These are phyloP conservation scores for Borealophlyctis nickersoniae DNA, from an alignment of 192 early-diverging fungal species.

Conservation along the genomic window DNA sequence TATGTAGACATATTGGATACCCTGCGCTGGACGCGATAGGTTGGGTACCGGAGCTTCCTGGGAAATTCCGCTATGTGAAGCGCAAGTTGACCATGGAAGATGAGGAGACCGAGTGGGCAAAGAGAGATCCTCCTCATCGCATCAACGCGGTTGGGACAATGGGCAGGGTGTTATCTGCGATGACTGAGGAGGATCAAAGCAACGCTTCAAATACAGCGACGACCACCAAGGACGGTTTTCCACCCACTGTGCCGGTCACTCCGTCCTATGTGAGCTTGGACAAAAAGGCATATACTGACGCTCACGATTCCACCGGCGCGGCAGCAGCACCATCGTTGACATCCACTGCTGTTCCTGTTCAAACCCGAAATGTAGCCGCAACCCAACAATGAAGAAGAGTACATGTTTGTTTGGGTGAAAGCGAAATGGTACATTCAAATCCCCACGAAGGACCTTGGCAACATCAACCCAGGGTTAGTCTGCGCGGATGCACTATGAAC, in stretches of 20 bases:
- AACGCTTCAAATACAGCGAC: neutral
- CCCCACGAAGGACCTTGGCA: slow-evolving; percentile 77
- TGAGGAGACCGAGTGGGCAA: slow-evolving; percentile 31
- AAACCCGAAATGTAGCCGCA: slow-evolving; percentile 69
- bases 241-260: too few species aligned
- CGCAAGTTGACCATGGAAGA: slow-evolving; percentile 61
- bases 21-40: too few species aligned
- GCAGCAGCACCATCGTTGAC: slow-evolving; percentile 83
- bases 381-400: slow-evolving; percentile 77
- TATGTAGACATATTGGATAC: too few species aligned
- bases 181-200: slow-evolving; percentile 21
- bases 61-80: slow-evolving; percentile 73
- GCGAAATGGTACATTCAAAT: slow-evolving; percentile 75
- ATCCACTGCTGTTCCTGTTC: slow-evolving; percentile 73
- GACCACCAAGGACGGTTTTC: too few species aligned
- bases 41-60: too few species aligned
- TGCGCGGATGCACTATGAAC: slow-evolving; percentile 79
- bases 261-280: slow-evolving; percentile 43
- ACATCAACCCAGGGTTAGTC: slow-evolving; percentile 75
- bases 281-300: slow-evolving; percentile 68
- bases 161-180: slow-evolving; percentile 50
- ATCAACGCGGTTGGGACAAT: slow-evolving; percentile 58
- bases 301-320: slow-evolving; percentile 75
- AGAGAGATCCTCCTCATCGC: slow-evolving; percentile 56
- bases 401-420: slow-evolving; percentile 79